Evolutionary conservation across 169 alveolate species (phyloP).

Genomic region (Perkinsus olseni): DNA sequence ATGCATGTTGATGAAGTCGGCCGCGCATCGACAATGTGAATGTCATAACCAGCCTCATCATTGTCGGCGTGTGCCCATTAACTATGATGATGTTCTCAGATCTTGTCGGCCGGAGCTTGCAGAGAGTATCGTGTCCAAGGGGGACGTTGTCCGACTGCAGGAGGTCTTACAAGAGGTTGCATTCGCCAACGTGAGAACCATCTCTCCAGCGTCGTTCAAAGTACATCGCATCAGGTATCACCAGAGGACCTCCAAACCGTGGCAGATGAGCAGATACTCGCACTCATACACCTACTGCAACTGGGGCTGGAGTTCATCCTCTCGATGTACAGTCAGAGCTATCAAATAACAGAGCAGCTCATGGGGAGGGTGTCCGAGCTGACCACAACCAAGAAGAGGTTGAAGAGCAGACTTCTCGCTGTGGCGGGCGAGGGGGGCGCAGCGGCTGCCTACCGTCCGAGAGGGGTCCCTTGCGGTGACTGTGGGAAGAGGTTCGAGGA

Average conservation of each 20-base stretch:
- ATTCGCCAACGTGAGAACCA: not conserved
- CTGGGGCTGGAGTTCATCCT: not conserved
- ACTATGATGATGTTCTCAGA: not conserved
- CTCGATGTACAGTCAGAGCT: not conserved
- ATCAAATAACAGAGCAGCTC: not conserved
- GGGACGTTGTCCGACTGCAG: not conserved
- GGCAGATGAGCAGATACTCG: not conserved
- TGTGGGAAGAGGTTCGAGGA: not conserved
- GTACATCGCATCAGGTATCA: not conserved
- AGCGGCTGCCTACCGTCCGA: not conserved
- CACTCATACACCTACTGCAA: not conserved
- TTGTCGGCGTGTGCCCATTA: not conserved
- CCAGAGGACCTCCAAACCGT: not conserved
- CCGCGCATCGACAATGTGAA: no score
- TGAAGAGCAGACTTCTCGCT: not conserved
- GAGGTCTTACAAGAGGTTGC: not conserved
- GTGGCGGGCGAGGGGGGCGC: not conserved
- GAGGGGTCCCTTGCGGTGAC: not conserved
- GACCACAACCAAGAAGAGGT: not conserved
- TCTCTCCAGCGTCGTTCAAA: not conserved
- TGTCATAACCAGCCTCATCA: not conserved
- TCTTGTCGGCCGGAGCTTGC: not conserved
- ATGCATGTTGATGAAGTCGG: no score
- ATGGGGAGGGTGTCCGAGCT: not conserved
- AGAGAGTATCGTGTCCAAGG: not conserved